phyloP scores from a whole-genome alignment of 257 asterid genomes.

The Salvia miltiorrhiza region DNA sequence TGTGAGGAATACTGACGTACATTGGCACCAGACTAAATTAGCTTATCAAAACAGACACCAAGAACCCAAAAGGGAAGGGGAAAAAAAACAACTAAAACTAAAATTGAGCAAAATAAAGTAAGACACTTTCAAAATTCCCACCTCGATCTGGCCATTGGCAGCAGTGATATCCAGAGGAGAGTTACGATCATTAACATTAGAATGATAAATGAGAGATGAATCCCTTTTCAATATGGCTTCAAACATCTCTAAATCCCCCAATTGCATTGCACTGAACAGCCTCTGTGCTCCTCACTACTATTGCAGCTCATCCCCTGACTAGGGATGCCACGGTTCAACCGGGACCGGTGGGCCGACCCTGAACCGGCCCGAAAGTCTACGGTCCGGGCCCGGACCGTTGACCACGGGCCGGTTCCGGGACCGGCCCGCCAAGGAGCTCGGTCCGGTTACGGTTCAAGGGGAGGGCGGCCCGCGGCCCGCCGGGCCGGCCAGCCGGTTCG shows the following conservation, averaged over 20 bases:
- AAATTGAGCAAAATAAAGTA: neutral
- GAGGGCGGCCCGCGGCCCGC: too few relatives aligned
- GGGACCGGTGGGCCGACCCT: too few relatives aligned
- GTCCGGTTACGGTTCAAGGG: too few relatives aligned
- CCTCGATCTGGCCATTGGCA: constrained; percentile 99
- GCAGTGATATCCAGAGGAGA: constrained; percentile 89
- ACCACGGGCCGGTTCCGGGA: too few relatives aligned
- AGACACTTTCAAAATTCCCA: constrained; percentile 24
- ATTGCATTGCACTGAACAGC: constrained; percentile 63
- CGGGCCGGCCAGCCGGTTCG: too few relatives aligned
- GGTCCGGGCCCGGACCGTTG: too few relatives aligned
- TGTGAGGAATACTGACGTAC: constrained; percentile 38
- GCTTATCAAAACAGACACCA: constrained; percentile 36
- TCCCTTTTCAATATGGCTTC: constrained; percentile 45
- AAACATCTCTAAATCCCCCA: constrained; percentile 62
- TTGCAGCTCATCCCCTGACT: constrained; percentile 93
- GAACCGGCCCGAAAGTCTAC: too few relatives aligned
- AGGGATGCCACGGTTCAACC: too few relatives aligned
- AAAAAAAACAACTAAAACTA: too few relatives aligned
- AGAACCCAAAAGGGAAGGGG: neutral
- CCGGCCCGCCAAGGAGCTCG: too few relatives aligned
- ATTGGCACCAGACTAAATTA: constrained; percentile 90
- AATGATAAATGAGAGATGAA: constrained; percentile 43
- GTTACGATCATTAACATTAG: constrained; percentile 67
- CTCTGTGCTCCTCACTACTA: constrained; percentile 59